Conservation (phyloP, 106 monocot genomes). For the Triglochin maritima region DNA sequence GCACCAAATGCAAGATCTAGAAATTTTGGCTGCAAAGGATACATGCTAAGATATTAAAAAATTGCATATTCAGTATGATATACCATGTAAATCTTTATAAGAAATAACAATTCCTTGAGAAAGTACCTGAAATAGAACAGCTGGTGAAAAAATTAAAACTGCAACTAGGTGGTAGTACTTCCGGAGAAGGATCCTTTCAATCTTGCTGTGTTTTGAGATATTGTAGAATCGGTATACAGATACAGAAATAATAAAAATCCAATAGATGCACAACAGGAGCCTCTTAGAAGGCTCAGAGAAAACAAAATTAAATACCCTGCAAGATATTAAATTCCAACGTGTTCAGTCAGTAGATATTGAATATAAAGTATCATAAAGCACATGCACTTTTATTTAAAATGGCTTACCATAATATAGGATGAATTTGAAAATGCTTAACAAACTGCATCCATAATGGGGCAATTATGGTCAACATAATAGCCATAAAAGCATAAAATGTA, state of each 20-base stretch:
- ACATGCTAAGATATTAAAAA: background rate
- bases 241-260: conserved; percentile 59
- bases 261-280: conserved; percentile 58
- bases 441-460: conserved; percentile 70
- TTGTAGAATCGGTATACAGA: conserved; percentile 81
- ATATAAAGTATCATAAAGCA: background rate
- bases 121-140: conserved; percentile 72
- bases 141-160: conserved; percentile 84
- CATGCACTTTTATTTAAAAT: background rate
- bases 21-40: conserved; percentile 64
- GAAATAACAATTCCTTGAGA: background rate
- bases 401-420: conserved; percentile 81
- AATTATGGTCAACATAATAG: conserved; percentile 32
- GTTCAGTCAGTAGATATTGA: background rate
- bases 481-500: conserved; percentile 53
- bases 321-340: background rate
- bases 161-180: conserved; percentile 98
- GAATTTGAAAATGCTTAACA: conserved; percentile 51
- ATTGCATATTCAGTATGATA: background rate
- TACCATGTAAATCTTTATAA: background rate
- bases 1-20: conserved; percentile 97
- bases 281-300: conserved; percentile 49
- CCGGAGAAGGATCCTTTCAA: conserved; percentile 91
- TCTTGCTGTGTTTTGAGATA: conserved; percentile 85
- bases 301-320: conserved; percentile 79